phyloP scores from a whole-genome alignment of 305 asterid species.

The Fraxinus latifolia region DNA sequence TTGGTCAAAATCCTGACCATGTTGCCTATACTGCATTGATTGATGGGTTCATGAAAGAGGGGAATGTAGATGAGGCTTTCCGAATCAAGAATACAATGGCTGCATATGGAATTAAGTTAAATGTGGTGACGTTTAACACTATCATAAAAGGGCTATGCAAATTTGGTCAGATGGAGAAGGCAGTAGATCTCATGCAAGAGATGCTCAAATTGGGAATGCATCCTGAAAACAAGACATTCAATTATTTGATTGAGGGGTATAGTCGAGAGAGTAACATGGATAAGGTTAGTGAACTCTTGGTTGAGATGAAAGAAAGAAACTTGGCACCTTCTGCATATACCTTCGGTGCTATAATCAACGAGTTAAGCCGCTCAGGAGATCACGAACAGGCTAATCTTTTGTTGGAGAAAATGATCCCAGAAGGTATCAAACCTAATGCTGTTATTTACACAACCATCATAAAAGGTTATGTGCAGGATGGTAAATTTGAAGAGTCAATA shows the following conservation, averaged over 20 bases:
- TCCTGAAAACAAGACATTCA: slow-evolving; percentile 66
- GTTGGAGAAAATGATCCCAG: slow-evolving; percentile 47
- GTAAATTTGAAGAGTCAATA: slow-evolving; percentile 62
- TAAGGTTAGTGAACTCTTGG: slow-evolving; percentile 55
- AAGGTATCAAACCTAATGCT: slow-evolving; percentile 57
- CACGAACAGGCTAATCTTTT: slow-evolving; percentile 48
- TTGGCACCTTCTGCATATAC: slow-evolving; percentile 64
- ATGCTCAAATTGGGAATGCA: slow-evolving; percentile 52
- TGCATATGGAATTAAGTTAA: slow-evolving; percentile 55
- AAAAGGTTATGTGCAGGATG: slow-evolving; percentile 52
- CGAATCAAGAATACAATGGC: slow-evolving; percentile 59
- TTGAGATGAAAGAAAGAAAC: slow-evolving; percentile 63
- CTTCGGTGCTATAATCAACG: slow-evolving; percentile 53
- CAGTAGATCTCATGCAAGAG: slow-evolving; percentile 45
- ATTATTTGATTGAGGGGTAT: slow-evolving; percentile 58
- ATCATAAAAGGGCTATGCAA: slow-evolving; percentile 64
- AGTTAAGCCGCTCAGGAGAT: slow-evolving; percentile 56
- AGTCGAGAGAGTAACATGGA: slow-evolving; percentile 46
- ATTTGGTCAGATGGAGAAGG: slow-evolving; percentile 59
- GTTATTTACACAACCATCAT: slow-evolving; percentile 52
- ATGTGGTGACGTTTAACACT: slow-evolving; percentile 59
- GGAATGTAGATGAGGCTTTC: slow-evolving; percentile 56
- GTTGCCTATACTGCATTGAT: slow-evolving; percentile 60
- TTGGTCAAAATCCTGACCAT: slow-evolving; percentile 57
- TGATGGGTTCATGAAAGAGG: slow-evolving; percentile 75